A percentile compares a stretch with the other conserved stretches of the same genome.
These are phyloP conservation scores for Typha latifolia DNA, from an alignment of 176 grass and related monocot genomes.

Conservation along the genomic window DNA sequence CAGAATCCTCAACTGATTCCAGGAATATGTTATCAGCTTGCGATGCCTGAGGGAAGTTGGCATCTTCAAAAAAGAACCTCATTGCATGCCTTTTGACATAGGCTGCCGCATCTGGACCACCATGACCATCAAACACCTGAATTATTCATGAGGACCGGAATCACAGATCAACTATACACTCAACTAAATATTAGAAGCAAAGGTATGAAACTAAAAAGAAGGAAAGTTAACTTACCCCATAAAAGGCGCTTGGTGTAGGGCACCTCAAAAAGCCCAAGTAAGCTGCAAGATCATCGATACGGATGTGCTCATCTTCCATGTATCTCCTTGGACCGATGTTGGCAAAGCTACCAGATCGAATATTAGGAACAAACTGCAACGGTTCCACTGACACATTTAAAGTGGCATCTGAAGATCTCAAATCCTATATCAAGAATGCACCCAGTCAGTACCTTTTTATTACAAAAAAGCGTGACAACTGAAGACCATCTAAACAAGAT, in stretches of 20 bases:
- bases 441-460: neutral
- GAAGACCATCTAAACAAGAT: no score
- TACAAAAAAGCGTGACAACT: neutral
- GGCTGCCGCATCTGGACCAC: constrained; percentile 67
- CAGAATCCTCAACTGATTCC: constrained; percentile 41
- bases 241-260: constrained; percentile 66
- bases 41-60: constrained; percentile 44
- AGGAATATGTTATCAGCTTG: constrained; percentile 38
- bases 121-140: constrained; percentile 94
- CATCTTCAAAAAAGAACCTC: constrained; percentile 62
- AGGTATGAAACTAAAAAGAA: constrained; percentile 16
- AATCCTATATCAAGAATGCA: constrained; percentile 24
- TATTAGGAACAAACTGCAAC: constrained; percentile 41
- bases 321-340: constrained; percentile 66
- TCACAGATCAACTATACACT: neutral
- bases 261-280: constrained; percentile 51
- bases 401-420: constrained; percentile 22
- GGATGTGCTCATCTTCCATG: constrained; percentile 96
- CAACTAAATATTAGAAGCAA: neutral
- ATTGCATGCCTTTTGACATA: constrained; percentile 76
- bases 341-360: constrained; percentile 72
- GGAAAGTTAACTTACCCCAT: constrained; percentile 38
- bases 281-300: constrained; percentile 71
- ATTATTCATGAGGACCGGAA: neutral
- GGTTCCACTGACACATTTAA: constrained; percentile 16